Base-by-base conservation (phyloP, 1,284 basidiomycete species). In the Ustilago curta region DNA sequence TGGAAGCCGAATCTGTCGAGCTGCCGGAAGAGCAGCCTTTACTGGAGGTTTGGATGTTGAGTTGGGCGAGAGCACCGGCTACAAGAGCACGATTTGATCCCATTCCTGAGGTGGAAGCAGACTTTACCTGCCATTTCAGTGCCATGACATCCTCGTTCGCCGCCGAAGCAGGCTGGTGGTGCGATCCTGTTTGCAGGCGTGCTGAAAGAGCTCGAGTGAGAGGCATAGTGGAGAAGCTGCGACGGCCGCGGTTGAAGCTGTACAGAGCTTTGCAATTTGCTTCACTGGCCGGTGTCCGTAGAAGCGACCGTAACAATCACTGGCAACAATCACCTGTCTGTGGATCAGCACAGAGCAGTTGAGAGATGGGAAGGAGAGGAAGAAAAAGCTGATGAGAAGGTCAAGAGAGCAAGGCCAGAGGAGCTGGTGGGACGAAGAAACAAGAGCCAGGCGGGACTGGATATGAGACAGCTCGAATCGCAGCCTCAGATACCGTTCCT, bases 171-270 rank as follows among this genome's bases (percentile, higher is more conserved):
- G 60, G 16, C 44, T 60, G 55, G 35, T 53, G 59, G 29, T 49
- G 64, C 42, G 70, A 48, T 21, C 51, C 50, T n/a, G 62, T 53
- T 37, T 55, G 59, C 42, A 71, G 31, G 27, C 69, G 69, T 35
- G 60, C 60, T 25, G 70, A 73, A 27, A 69, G 27, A 6, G 70
- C 70, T 64, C 70, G 56, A 6, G 70, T 73, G 31, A 73, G 65
- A n/a, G 70, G 70, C 70, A 73, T 73, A 23, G 4, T 58, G 14
- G 45, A n/a, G 19, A 32, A 39, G 21, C 19, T 27, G 25, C 23
- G 43, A 27, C 35, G 11, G 35, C 16, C 11, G 43, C 27, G 16
- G 12, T 31, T 23, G 42, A 12, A 9, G 18, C 21, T 4, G 1
- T 4, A 3, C 21, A n/a, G n/a, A n/a, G 45, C 23, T 27, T 29